phyloP scores from a whole-genome alignment of 2,329 filamentous ascomycete genomes.

The Trichoderma sp. region DNA sequence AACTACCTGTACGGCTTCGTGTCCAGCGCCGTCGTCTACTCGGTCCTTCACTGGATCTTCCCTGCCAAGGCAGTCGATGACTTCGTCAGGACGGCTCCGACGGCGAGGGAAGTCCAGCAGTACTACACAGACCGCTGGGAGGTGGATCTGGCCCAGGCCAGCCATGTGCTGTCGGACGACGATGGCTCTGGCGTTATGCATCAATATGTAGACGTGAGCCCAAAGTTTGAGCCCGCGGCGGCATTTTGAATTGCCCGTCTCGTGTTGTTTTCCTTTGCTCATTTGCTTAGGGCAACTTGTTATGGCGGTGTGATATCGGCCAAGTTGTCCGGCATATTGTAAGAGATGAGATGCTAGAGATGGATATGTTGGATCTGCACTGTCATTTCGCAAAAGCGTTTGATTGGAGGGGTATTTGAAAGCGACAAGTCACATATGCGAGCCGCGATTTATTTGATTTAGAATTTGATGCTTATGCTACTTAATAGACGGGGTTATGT shows the following conservation, averaged over 20 bases:
- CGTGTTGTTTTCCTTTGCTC: not conserved
- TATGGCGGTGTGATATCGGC: not conserved
- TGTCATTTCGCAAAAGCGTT: not conserved
- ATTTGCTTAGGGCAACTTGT: not conserved
- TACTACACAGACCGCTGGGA: conserved; percentile 38
- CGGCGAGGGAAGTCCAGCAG: conserved; percentile 32
- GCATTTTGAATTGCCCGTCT: not conserved
- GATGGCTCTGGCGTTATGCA: conserved; percentile 16
- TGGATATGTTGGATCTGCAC: not conserved
- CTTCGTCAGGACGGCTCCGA: conserved; percentile 32
- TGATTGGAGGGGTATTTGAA: not conserved
- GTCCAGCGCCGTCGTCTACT: conserved; percentile 36
- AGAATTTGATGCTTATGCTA: not conserved
- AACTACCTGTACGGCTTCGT: conserved; percentile 44
- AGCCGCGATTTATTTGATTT: not conserved
- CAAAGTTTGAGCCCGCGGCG: not conserved
- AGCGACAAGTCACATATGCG: not conserved
- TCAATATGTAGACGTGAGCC: not conserved
- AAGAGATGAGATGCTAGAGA: not conserved
- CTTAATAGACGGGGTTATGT: not conserved
- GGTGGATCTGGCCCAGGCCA: conserved; percentile 26
- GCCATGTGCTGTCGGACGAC: conserved; percentile 19
- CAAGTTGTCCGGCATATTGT: not conserved
- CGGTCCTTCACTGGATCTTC: conserved; percentile 34
- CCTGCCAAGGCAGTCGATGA: conserved; percentile 32